Evolutionary conservation across 345 rosid species (phyloP), one percentile per base, ranked within the genome.

Genomic region (Cardiospermum halicacabum): DNA sequence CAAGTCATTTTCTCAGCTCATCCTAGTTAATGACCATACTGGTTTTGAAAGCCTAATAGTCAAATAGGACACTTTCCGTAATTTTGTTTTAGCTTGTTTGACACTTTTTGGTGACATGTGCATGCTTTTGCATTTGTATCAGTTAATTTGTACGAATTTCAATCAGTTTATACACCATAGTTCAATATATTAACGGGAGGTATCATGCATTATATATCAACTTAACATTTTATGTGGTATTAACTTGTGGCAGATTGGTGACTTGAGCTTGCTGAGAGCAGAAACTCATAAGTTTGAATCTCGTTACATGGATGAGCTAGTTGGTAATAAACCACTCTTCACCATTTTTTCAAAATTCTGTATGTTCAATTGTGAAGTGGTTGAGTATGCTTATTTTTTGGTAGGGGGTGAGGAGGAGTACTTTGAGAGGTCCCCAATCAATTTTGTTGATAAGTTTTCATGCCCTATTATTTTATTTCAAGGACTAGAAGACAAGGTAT

Each of bases 381-480:
- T 50, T n/a, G 58, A 72, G 31, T 45, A 70, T 31, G 13, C 72
- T 58, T 27, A 12, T 26, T 64, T 62, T 27, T 19, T 31, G 12
- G 6, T 12, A 93, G 98, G 97, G 75, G 62, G 66, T 64, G 97
- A 88, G 37, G 74, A 84, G 75, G 83, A 84, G 30, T 87, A 60
- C 75, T 81, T 72, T 61, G 96, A 94, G 66, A 84, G 96, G 67
- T 80, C 99, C 16, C 99, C 97, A 43, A 85, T 89, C 72, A 91
- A 91, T 80, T 89, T 74, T 57, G 93, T 89, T 2, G 86, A 89
- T 65, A 80, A 69, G 62, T 94, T 94, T 80, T 91, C 96, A 67
- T 94, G 97, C 79, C 99, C 96, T 71, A 81, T 87, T 69, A 91
- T 94, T 80, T 79, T 89, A 31, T 94, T 94, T 74, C 97, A 91